These are phyloP conservation scores for Candida maltosa DNA, from an alignment of 805 yeast species.

Conservation along the genomic window DNA sequence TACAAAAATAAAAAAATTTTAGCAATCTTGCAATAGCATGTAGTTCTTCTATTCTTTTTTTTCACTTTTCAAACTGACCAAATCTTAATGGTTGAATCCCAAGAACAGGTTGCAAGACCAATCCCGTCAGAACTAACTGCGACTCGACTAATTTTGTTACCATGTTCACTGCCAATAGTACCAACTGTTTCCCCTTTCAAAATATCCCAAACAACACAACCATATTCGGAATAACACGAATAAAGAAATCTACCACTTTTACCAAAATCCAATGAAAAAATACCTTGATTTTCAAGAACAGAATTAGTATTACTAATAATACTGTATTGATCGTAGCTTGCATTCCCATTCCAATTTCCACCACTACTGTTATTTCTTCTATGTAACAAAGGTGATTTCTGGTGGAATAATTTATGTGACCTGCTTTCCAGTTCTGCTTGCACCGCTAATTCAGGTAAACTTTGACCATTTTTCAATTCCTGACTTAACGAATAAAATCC, in stretches of 20 bases:
- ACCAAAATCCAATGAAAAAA: constrained; percentile 70
- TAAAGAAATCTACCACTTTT: constrained; percentile 71
- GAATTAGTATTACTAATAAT: constrained; percentile 12
- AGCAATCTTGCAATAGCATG: background rate
- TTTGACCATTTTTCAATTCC: constrained; percentile 7
- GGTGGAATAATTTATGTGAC: background rate
- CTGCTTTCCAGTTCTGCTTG: too few species aligned
- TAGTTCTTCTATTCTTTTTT: background rate
- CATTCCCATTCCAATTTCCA: too few species aligned
- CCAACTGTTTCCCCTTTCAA: constrained; percentile 65
- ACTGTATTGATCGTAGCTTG: constrained; percentile 5
- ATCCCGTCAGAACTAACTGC: constrained; percentile 67
- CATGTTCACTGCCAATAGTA: constrained; percentile 41
- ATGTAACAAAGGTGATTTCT: background rate
- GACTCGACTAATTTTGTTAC: constrained; percentile 60
- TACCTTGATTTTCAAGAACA: constrained; percentile 60
- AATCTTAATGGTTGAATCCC: constrained; percentile 71
- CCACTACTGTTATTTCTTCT: background rate
- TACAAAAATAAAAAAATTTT: too few species aligned
- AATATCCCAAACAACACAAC: constrained; percentile 76
- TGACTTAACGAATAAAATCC: constrained; percentile 37
- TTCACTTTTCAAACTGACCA: constrained; percentile 45
- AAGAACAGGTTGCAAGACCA: constrained; percentile 76
- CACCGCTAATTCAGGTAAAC: too few species aligned
- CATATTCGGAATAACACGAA: constrained; percentile 71